Conservation (phyloP, 371 early-diverging fungal genomes). For the Agmasoma carcini region DNA sequence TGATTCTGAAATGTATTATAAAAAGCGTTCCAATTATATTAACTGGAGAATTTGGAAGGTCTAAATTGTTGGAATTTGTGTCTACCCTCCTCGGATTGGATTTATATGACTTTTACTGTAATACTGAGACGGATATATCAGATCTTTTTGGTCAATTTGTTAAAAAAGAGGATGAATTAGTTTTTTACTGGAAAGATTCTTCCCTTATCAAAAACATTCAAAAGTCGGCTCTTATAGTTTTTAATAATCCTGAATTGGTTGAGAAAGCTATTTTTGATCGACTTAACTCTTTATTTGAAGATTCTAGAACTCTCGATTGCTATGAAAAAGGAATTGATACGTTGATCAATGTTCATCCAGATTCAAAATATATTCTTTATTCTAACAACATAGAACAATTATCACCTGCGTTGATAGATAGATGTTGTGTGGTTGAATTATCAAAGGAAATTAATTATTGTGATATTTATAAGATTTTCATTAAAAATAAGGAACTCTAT, state of each 20-base stretch:
- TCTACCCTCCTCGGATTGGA: conserved; percentile 16
- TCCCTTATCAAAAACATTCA: conserved; percentile 14
- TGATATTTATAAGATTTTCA: conserved; percentile 43
- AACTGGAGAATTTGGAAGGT: conserved; percentile 22
- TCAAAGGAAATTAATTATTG: conserved; percentile 15
- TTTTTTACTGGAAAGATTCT: conserved; percentile 38
- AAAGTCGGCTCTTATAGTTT: conserved; percentile 21
- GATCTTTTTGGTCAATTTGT: conserved; percentile 48
- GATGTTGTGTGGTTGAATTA: conserved; percentile 39
- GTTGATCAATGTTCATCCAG: conserved; percentile 9
- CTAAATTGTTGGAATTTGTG: conserved; percentile 21
- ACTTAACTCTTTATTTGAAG: conserved; percentile 47
- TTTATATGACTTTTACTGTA: conserved; percentile 23
- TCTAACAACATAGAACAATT: conserved; percentile 32
- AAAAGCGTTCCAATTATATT: conserved; percentile 43
- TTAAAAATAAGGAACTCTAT: too few relatives aligned
- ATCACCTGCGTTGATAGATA: conserved; percentile 50
- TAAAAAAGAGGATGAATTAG: not conserved
- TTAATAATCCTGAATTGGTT: conserved; percentile 42
- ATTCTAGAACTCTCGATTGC: conserved; percentile 23
- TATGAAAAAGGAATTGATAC: conserved; percentile 44
- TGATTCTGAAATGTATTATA: conserved; percentile 19
- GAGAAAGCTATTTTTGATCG: conserved; percentile 49
- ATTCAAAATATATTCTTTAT: conserved; percentile 16
- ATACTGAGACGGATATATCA: conserved; percentile 43